These are phyloP conservation scores for Jatropha curcas DNA, from an alignment of 345 rosid genomes.

Conservation along the genomic window DNA sequence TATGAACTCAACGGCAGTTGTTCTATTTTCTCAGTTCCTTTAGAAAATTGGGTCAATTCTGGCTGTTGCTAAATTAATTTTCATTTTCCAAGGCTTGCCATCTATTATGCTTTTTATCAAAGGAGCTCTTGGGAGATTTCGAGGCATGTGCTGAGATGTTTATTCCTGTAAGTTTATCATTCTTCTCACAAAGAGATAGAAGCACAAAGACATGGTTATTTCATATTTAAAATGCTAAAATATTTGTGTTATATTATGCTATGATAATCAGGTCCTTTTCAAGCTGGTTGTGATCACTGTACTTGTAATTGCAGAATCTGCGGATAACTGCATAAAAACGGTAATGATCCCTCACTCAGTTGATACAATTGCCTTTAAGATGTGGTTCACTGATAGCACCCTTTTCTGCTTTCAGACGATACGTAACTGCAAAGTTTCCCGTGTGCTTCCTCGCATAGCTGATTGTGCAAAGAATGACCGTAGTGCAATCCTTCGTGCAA, in stretches of 20 bases:
- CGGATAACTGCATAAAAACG: conserved; percentile 98
- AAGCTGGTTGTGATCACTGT: conserved; percentile 99
- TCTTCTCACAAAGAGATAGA: not conserved
- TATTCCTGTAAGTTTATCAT: conserved; percentile 70
- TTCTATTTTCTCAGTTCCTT: not conserved
- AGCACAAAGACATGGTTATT: not conserved
- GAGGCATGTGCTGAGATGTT: conserved; percentile 93
- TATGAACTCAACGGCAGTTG: not conserved
- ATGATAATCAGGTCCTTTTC: conserved; percentile 93
- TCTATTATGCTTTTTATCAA: conserved; percentile 86
- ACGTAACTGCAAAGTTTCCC: conserved; percentile 91
- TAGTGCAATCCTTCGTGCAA: conserved; percentile 84
- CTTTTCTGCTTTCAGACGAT: conserved; percentile 64
- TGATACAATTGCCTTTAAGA: not conserved
- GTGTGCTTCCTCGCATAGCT: conserved; percentile 90
- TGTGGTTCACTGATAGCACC: conserved; percentile 17
- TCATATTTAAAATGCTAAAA: conserved; percentile 21
- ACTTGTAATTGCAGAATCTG: conserved; percentile 99
- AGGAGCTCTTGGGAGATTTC: conserved; percentile 96
- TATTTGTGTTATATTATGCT: conserved; percentile 31
- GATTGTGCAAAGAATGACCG: conserved; percentile 94
- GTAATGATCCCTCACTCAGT: conserved; percentile 37
- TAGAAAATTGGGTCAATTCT: not conserved
- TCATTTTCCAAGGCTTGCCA: conserved; percentile 69
- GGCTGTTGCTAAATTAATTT: conserved; percentile 21